Evolutionary conservation across 257 asterid species (phyloP), one percentile per base, ranked within the genome.

Genomic region (Euphrasia confusa): DNA sequence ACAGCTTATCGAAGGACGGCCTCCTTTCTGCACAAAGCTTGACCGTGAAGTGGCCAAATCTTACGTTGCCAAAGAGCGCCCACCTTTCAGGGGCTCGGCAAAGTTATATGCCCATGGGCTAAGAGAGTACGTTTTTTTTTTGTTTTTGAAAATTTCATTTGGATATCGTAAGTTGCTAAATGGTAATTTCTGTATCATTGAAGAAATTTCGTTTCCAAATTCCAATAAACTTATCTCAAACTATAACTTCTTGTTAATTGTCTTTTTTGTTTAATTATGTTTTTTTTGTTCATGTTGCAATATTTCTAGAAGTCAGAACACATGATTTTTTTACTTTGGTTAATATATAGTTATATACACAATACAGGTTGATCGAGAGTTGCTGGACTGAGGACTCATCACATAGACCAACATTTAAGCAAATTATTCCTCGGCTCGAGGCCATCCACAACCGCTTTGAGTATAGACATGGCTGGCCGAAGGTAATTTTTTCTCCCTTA

Each of bases 1-100:
- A 83, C 58, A 88, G 97, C 89, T 91, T 95, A 88, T 91, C 50
- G 97, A 88, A 86, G 98, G 98, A 69, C 64, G 72, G 73, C 81
- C 72, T 2, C 98, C 97, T 10, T 91, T 91, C 58, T 5, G 55
- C 59, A 68, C 81, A 26, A 86, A 77, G 79, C 72, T 74, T 69
- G 95, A 82, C 33, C 27, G 68, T 50, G 95, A 91, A 58, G 97
- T 86, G 35, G 83, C 97, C 33, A 69, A 73, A 66, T 59, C 45
- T 39, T 88, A 78, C 56, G 80, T 79, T 32, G 81, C 77, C 4
- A 86, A 84, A 54, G 86, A 78, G 73, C 94, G 95, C 13, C 98
- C 98, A 56, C 90, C 97, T 61, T 88, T 91, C 69, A 77, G 67
- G 72, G 97, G 95, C 58, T 63, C 95, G 0, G 40, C 71, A 1